Evolutionary conservation across 257 asterid species (phyloP).

Genomic region (Penstemon newberryi): DNA sequence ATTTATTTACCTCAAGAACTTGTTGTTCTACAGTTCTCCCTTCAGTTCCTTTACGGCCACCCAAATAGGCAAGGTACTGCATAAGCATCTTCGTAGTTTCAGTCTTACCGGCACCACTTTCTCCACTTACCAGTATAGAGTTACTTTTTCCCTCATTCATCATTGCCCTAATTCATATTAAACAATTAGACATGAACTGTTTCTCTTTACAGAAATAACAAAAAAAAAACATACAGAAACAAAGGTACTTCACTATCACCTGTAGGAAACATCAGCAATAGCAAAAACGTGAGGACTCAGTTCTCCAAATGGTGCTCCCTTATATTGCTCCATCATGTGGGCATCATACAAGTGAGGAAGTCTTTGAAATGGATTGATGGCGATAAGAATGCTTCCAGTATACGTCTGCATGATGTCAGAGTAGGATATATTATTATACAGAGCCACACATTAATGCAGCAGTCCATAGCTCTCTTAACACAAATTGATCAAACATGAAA

Average conservation of each 20-base stretch:
- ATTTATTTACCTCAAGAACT: conserved; percentile 80
- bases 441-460: conserved; percentile 20
- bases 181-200: conserved; percentile 35
- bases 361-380: conserved; percentile 97
- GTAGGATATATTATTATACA: conserved; percentile 30
- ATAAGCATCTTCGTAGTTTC: conserved; percentile 99
- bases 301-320: conserved; percentile 91
- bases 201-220: conserved; percentile 17
- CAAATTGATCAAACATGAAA: conserved; percentile 14
- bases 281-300: conserved; percentile 97
- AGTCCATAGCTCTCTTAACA: conserved; percentile 27
- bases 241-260: conserved; percentile 45
- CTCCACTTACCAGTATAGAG: conserved; percentile 94
- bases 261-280: conserved; percentile 86
- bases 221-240: conserved; percentile 24
- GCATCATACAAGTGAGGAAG: conserved; percentile 87
- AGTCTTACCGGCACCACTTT: conserved; percentile 99
- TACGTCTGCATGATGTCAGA: conserved; percentile 70
- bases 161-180: conserved; percentile 71
- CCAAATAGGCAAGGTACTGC: conserved; percentile 92
- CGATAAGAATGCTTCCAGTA: conserved; percentile 97
- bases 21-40: conserved; percentile 96
- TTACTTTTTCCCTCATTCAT: conserved; percentile 84
- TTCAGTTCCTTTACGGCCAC: conserved; percentile 95
- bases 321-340: conserved; percentile 94